Conservation (phyloP, 208 protist species). For the Leishmania guyanensis region DNA sequence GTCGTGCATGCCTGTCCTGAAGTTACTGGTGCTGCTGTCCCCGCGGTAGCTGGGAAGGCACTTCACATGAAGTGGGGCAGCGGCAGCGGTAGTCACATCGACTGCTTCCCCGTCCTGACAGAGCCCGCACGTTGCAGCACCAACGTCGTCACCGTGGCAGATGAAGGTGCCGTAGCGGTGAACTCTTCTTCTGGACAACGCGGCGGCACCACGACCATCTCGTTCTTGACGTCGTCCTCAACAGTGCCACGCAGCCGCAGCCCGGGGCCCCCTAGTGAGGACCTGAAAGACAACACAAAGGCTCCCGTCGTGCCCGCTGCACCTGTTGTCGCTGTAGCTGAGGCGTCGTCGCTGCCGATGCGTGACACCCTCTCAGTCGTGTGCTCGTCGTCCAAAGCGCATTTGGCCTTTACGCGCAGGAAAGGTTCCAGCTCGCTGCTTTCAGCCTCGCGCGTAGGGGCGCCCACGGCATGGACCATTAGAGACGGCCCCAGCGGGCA, state of each 20-base stretch:
- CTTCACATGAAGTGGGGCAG: background rate
- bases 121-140: background rate
- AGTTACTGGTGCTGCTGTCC: background rate
- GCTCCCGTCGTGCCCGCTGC: background rate
- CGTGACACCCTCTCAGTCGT: background rate
- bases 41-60: background rate
- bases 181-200: background rate
- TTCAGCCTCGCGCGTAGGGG: background rate
- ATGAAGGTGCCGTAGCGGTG: background rate
- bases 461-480: background rate
- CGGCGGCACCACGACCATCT: background rate
- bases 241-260: background rate
- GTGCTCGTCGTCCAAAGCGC: background rate
- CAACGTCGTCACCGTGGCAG: background rate
- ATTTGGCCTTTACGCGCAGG: background rate
- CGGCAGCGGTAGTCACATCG: background rate
- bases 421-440: background rate
- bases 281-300: background rate
- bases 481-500: background rate
- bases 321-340: background rate
- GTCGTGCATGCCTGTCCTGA: background rate
- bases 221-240: background rate
- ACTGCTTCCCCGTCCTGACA: background rate
- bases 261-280: background rate
- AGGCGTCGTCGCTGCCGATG: background rate